These are phyloP conservation scores for Magnolia changhungtana DNA, from an alignment of 164 flowering plant species.

Conservation along the genomic window DNA sequence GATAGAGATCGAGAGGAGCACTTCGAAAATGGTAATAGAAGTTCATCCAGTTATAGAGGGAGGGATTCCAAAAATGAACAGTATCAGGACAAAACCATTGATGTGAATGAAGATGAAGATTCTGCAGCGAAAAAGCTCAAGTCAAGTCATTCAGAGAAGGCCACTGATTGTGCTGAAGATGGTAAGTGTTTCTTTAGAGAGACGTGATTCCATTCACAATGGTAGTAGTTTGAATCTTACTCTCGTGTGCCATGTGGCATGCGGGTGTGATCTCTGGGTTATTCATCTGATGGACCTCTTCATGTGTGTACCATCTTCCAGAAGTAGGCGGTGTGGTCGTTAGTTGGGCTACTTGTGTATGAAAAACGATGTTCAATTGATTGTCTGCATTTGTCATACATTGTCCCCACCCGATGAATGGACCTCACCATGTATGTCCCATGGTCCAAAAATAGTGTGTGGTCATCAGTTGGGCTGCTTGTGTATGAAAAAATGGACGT, in stretches of 20 bases:
- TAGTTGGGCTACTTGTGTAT: background rate
- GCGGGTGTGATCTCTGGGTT: background rate
- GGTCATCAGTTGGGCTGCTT: background rate
- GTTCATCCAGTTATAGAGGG: conserved; percentile 9
- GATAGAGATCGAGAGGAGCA: conserved; percentile 26
- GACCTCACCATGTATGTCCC: background rate
- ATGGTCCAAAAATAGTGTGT: background rate
- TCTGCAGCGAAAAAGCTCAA: conserved; percentile 49
- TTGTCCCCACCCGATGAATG: too few species aligned
- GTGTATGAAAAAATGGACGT: background rate
- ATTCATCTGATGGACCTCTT: background rate
- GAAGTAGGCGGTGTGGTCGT: background rate
- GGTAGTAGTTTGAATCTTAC: background rate
- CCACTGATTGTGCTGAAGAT: conserved; percentile 25
- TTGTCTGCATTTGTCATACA: background rate
- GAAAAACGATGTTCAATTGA: background rate
- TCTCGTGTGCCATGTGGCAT: background rate
- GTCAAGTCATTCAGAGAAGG: conserved; percentile 25
- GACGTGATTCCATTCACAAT: background rate
- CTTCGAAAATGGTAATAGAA: background rate
- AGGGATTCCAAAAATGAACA: conserved; percentile 10
- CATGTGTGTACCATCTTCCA: background rate
- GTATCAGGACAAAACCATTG: conserved; percentile 24
- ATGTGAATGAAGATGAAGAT: conserved; percentile 29
- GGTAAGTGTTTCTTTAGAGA: conserved; percentile 23